Base-by-base conservation (phyloP, 768 basidiomycete species). In the Crassisporium funariophilum region DNA sequence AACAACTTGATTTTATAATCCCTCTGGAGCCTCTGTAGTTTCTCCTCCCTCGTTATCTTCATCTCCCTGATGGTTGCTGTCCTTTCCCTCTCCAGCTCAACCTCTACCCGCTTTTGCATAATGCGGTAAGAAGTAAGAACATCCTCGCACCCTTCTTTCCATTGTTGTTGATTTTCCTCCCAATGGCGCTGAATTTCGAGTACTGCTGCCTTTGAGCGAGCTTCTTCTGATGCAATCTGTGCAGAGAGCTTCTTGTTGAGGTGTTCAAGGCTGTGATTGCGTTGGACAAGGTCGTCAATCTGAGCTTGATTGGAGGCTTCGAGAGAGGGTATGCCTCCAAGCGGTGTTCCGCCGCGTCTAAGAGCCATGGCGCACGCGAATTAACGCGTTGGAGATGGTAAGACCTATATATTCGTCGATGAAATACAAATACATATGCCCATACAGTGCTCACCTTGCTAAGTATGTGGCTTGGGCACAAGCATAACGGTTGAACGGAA, bases 231-330 rank as follows among this genome's bases (percentile, higher is more conserved):
- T 2, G 64, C 53, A 22, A 83, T 55, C 33, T 82, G 77, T 17
- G 77, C 75, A 12, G 66, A 59, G 25, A 88, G 74, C 35, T 76
- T 79, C 54, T 77, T 77, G 63, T 76, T 74, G 4, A 75, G 76
- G 49, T 82, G 77, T 46, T 87, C 84, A 42, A 87, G 74, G 0
- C 77, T 78, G 19, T 81, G 81, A 57, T 79, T 85, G 51, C 81
- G 75, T 52, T 84, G 78, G 2, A 88, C 84, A 42, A 91, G 78
- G 34, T 90, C 85, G 39, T 84, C 77, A 40, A 91, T 87, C 60
- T 89, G 86, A 2, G 74, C 65, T 49, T 82, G 82, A 60, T 84
- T 79, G 4, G 82, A 75, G 19, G 80, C 72, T 51, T 80, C 79
- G 56, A 86, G 71, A 17, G 81, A 74, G 22, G 71, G 74, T 16